These are phyloP conservation scores for Naematelia encephala DNA, from an alignment of 768 basidiomycete species.

Conservation along the genomic window DNA sequence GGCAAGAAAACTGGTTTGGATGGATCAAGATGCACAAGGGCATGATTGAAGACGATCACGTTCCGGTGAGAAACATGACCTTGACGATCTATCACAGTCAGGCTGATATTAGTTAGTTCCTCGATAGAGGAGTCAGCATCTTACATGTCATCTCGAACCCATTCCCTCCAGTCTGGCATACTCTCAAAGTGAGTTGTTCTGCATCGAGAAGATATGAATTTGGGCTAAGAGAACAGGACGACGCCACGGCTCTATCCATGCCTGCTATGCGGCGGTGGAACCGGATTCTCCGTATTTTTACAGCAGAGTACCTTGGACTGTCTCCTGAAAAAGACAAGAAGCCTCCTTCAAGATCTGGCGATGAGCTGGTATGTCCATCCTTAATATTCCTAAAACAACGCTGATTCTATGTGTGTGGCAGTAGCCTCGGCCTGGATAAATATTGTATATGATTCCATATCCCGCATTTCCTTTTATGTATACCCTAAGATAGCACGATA, in stretches of 20 bases:
- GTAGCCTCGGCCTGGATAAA: not conserved
- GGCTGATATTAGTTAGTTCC: conserved; percentile 54
- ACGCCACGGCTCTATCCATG: conserved; percentile 77
- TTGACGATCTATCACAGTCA: not conserved
- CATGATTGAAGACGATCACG: conserved; percentile 81
- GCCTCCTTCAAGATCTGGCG: not conserved
- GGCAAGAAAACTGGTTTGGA: conserved; percentile 35
- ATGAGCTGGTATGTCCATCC: conserved; percentile 11
- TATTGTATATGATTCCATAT: not conserved
- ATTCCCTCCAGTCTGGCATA: conserved; percentile 90
- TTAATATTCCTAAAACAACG: not conserved
- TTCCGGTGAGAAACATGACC: conserved; percentile 56
- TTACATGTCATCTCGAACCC: conserved; percentile 85
- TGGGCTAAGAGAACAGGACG: conserved; percentile 61
- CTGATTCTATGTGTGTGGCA: not conserved
- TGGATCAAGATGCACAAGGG: conserved; percentile 42
- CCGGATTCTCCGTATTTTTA: conserved; percentile 77
- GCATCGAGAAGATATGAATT: not conserved
- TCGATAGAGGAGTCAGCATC: conserved; percentile 74
- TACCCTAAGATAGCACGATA: no score
- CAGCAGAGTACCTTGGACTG: conserved; percentile 78
- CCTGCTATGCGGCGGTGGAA: conserved; percentile 88
- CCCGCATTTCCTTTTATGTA: no score
- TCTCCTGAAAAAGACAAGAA: conserved; percentile 12
- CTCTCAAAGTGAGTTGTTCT: conserved; percentile 58